These are phyloP conservation scores for Nakaseomyces nivariensis DNA, from an alignment of 1,139 yeast genomes.

Conservation along the genomic window DNA sequence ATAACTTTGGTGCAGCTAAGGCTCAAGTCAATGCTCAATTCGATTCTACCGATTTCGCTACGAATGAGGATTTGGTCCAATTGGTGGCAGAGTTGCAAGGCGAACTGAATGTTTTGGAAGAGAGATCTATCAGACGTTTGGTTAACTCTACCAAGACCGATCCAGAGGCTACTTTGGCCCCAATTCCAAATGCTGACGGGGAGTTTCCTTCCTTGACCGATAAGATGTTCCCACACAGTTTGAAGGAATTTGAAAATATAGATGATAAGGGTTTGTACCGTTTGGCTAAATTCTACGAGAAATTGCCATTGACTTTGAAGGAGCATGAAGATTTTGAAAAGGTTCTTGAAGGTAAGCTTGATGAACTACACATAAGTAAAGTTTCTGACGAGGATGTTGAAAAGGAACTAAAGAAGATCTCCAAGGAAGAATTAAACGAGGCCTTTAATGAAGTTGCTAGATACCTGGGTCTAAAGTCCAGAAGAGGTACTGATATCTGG, in stretches of 20 bases:
- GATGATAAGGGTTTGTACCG: constrained; percentile 38
- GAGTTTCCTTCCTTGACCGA: constrained; percentile 42
- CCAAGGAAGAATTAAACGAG: constrained; percentile 38
- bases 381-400: constrained; percentile 22
- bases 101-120: constrained; percentile 66
- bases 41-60: constrained; percentile 54
- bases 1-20: constrained; percentile 15
- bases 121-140: constrained; percentile 51
- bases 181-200: constrained; percentile 65
- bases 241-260: constrained; percentile 43
- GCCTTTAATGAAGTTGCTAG: constrained; percentile 58
- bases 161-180: constrained; percentile 37
- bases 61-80: constrained; percentile 75
- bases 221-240: constrained; percentile 49
- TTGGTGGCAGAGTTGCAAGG: constrained; percentile 83
- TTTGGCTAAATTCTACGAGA: constrained; percentile 62
- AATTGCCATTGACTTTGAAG: constrained; percentile 42
- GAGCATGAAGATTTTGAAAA: constrained; percentile 41
- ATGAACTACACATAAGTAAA: constrained; percentile 27
- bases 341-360: constrained; percentile 37
- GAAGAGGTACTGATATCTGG: constrained; percentile 47
- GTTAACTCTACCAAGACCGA: constrained; percentile 39
- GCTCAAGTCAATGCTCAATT: constrained; percentile 16
- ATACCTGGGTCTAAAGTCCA: constrained; percentile 50
- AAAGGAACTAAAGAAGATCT: constrained; percentile 31